A percentile compares a stretch with the other conserved stretches of the same genome.
These are phyloP conservation scores for Solanum hybrid DNA, from an alignment of 305 asterid species.

Conservation along the genomic window DNA sequence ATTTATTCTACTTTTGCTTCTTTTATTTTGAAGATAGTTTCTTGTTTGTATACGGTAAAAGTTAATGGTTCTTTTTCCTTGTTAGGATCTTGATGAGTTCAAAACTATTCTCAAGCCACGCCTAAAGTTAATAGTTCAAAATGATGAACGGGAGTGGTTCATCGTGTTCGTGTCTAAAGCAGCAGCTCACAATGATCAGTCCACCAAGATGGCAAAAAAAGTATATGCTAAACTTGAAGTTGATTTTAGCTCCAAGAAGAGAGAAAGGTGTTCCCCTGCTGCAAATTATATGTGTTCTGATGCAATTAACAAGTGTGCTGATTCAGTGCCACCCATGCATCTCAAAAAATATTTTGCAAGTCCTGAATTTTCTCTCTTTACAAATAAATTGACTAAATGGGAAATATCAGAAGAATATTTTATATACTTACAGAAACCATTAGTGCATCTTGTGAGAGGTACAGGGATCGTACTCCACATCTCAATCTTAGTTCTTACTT, in stretches of 20 bases:
- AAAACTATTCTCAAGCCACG: slow-evolving; percentile 97
- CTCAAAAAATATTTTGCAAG: neutral
- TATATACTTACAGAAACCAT: neutral
- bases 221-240: slow-evolving; percentile 90
- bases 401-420: slow-evolving; percentile 1
- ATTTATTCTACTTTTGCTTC: neutral
- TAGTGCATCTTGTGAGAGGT: neutral
- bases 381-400: neutral
- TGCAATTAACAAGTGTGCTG: neutral
- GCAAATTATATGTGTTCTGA: neutral
- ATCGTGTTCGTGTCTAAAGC: slow-evolving; percentile 93
- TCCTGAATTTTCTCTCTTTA: neutral
- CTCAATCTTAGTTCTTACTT: neutral
- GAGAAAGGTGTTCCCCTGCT: slow-evolving; percentile 65
- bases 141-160: slow-evolving; percentile 98
- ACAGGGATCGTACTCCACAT: neutral
- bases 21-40: neutral
- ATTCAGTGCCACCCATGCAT: neutral
- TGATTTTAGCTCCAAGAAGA: slow-evolving; percentile 94
- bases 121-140: slow-evolving; percentile 91
- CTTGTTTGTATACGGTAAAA: neutral
- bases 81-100: slow-evolving; percentile 96
- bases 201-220: slow-evolving; percentile 95
- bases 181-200: slow-evolving; percentile 87
- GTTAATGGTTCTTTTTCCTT: slow-evolving; percentile 4